Conservation (phyloP, 441 rosid species). For the Pelargonium myrrhifolium region DNA sequence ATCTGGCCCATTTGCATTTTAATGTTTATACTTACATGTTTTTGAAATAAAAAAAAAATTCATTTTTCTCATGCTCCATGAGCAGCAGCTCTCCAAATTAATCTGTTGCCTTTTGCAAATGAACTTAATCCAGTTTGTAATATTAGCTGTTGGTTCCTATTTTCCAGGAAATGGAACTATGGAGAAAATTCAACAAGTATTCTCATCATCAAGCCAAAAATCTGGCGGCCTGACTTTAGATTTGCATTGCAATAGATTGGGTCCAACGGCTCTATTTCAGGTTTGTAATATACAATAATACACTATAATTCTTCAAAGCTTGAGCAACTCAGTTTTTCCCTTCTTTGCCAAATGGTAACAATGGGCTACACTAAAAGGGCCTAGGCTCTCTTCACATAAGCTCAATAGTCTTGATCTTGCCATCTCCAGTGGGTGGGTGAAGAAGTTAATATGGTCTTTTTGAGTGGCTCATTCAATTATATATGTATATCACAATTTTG, state of each 20-base stretch:
- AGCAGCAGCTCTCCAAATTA: neutral
- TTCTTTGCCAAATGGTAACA: neutral
- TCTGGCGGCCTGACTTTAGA: conserved; percentile 87
- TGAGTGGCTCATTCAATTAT: neutral
- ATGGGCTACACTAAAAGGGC: neutral
- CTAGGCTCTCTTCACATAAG: neutral
- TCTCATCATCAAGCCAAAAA: conserved; percentile 62
- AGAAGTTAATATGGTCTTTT: neutral
- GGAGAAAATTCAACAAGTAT: conserved; percentile 77
- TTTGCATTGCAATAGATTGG: conserved; percentile 95
- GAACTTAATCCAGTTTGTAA: neutral
- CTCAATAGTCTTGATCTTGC: neutral
- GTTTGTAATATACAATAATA: conserved; percentile 28
- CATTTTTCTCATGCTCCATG: conserved; percentile 8
- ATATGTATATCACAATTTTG: neutral
- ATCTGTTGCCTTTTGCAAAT: neutral
- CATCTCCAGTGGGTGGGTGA: neutral
- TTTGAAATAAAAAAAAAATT: neutral
- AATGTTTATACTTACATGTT: neutral
- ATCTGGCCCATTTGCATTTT: conserved; percentile 11
- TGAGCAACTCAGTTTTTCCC: neutral
- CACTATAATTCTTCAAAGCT: conserved; percentile 12
- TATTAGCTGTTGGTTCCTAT: conserved; percentile 8
- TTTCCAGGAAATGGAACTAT: conserved; percentile 86
- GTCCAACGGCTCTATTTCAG: conserved; percentile 93